These are phyloP conservation scores for Lactifluus volemus DNA, from an alignment of 768 basidiomycete species.

Conservation along the genomic window DNA sequence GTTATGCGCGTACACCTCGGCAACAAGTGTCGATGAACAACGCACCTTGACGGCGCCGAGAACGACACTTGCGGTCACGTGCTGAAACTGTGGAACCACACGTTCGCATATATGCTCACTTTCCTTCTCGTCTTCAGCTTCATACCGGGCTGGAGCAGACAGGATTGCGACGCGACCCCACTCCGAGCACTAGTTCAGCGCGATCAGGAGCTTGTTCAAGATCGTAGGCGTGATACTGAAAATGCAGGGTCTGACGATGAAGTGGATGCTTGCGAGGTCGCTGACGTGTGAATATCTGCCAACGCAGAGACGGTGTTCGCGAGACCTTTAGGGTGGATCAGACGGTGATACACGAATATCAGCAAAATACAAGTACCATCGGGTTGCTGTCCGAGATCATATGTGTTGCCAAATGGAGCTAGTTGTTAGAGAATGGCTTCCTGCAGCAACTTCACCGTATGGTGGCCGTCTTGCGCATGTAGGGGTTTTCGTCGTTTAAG, in stretches of 20 bases:
- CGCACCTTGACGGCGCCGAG: too few species aligned
- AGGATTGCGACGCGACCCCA: slow-evolving; percentile 97
- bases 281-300: slow-evolving; percentile 81
- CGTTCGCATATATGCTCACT: too few species aligned
- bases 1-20: too few species aligned
- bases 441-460: slow-evolving; percentile 76
- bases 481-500: slow-evolving; percentile 87
- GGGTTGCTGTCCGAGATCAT: slow-evolving; percentile 96
- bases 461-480: slow-evolving; percentile 96
- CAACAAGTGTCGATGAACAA: too few species aligned
- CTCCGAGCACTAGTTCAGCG: slow-evolving; percentile 96
- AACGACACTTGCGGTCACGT: too few species aligned
- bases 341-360: not conserved
- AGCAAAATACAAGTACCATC: slow-evolving; percentile 55
- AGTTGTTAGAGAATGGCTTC: slow-evolving; percentile 86
- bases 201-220: slow-evolving; percentile 85
- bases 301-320: slow-evolving; percentile 93
- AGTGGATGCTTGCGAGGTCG: slow-evolving; percentile 45
- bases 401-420: slow-evolving; percentile 83
- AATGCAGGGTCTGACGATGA: slow-evolving; percentile 52
- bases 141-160: slow-evolving; percentile 78
- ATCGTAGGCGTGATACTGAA: slow-evolving; percentile 80
- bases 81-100: too few species aligned
- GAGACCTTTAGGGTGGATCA: slow-evolving; percentile 56
- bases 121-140: slow-evolving; percentile 55